These are phyloP conservation scores for Zizania latifolia DNA, from an alignment of 176 grass and related monocot genomes.

Conservation along the genomic window DNA sequence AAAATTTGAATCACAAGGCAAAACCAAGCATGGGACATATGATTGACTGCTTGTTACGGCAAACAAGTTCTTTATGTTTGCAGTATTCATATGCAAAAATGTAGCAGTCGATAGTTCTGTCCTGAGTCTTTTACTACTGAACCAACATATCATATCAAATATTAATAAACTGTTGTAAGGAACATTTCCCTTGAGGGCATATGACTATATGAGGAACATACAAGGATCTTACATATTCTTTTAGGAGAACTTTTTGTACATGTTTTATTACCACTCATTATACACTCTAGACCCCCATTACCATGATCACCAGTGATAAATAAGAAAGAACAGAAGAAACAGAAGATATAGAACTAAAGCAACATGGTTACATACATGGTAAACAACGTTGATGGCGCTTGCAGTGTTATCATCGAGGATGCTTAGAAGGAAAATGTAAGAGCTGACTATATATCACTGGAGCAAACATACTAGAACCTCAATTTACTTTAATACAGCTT, in stretches of 20 bases:
- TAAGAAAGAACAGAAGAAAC: neutral
- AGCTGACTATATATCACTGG: neutral
- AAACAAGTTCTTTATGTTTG: neutral
- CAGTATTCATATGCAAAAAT: neutral
- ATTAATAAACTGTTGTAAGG: neutral
- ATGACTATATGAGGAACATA: too few relatives aligned
- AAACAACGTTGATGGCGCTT: neutral
- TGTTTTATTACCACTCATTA: neutral
- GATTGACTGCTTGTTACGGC: neutral
- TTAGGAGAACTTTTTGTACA: neutral
- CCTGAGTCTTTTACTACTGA: neutral
- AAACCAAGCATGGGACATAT: neutral
- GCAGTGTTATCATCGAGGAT: neutral
- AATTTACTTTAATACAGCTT: neutral
- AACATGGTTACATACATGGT: neutral
- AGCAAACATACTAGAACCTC: neutral
- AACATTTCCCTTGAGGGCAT: neutral
- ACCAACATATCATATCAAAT: neutral
- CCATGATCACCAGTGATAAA: neutral
- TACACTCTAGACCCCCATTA: neutral
- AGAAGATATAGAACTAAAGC: neutral
- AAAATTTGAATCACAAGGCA: neutral
- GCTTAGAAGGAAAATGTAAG: neutral
- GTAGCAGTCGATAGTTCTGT: neutral
- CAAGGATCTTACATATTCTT: too few relatives aligned